A percentile compares a stretch with the other conserved stretches of the same genome.
These are phyloP conservation scores for Tylopilus cervinicoccineus DNA, from an alignment of 768 basidiomycete species.

Conservation along the genomic window DNA sequence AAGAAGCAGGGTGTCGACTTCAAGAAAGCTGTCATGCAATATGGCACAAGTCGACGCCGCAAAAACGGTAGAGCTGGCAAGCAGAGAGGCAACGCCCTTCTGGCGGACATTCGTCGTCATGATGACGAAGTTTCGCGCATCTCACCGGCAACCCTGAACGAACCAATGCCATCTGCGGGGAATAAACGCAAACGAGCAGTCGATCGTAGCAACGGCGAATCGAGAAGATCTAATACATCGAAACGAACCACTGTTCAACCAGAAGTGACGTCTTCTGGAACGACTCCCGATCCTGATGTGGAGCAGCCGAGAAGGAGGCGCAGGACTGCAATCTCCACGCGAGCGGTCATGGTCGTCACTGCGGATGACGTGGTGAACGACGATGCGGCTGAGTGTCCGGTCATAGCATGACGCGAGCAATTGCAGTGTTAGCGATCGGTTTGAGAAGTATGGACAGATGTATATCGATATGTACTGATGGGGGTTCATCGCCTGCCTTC, in stretches of 20 bases:
- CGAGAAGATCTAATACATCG: slow-evolving; percentile 31
- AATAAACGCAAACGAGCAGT: slow-evolving; percentile 40
- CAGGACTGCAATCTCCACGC: slow-evolving; percentile 31
- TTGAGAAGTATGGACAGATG: slow-evolving; percentile 10
- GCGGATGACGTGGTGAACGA: slow-evolving; percentile 32
- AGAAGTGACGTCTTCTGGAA: slow-evolving; percentile 42
- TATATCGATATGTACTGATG: slow-evolving; percentile 22
- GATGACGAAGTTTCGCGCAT: slow-evolving; percentile 45
- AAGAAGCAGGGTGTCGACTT: slow-evolving; percentile 89
- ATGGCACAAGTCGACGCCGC: slow-evolving; percentile 63
- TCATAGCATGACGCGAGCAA: slow-evolving; percentile 14
- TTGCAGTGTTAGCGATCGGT: neutral
- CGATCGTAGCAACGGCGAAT: slow-evolving; percentile 30
- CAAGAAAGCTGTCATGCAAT: slow-evolving; percentile 65
- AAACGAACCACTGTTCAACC: slow-evolving; percentile 42
- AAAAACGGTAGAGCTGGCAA: slow-evolving; percentile 57
- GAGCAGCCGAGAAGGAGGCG: slow-evolving; percentile 46
- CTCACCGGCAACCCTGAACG: slow-evolving; percentile 20
- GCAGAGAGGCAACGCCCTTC: slow-evolving; percentile 76
- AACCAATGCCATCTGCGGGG: slow-evolving; percentile 25
- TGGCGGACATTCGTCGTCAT: slow-evolving; percentile 77
- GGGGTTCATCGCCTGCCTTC: slow-evolving; percentile 64
- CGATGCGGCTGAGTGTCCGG: slow-evolving; percentile 28
- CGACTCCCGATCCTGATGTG: slow-evolving; percentile 68
- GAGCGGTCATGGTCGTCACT: slow-evolving; percentile 26